A percentile compares a stretch with the other conserved stretches of the same genome.
Evolutionary conservation across 2,329 filamentous ascomycete species (phyloP).

Genomic region (Hypoxylon sp.): DNA sequence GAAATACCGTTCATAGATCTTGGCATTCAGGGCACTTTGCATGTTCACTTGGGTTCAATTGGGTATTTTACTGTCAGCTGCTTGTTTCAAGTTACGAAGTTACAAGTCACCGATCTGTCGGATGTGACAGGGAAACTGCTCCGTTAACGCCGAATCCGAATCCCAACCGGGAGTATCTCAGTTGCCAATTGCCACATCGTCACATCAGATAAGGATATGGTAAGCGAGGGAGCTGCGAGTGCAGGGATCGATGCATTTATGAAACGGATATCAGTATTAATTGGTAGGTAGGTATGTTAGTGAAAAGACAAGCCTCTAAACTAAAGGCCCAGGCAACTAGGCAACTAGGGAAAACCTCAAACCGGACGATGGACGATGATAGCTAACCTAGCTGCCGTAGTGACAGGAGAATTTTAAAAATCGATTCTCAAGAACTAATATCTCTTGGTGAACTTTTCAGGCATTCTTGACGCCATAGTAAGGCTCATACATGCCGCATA

Average conservation of each 20-base stretch:
- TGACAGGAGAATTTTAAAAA: not conserved
- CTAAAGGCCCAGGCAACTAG: too few species aligned
- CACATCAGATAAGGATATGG: slow-evolving; percentile 56
- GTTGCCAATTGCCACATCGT: slow-evolving; percentile 51
- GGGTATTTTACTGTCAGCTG: too few species aligned
- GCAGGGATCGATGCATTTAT: not conserved
- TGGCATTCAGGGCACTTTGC: too few species aligned
- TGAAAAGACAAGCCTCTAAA: not conserved
- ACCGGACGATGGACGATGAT: not conserved
- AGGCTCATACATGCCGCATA: not conserved
- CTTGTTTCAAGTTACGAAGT: too few species aligned
- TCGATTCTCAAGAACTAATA: not conserved
- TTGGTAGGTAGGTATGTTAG: not conserved
- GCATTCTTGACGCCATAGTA: too few species aligned
- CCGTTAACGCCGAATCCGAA: slow-evolving; percentile 61
- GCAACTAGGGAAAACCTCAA: too few species aligned
- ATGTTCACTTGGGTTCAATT: too few species aligned
- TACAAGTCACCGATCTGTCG: slow-evolving; percentile 9
- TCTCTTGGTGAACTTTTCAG: not conserved
- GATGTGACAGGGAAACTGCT: slow-evolving; percentile 31
- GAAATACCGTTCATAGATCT: too few species aligned
- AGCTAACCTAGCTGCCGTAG: slow-evolving; percentile 3
- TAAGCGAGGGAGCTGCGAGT: slow-evolving; percentile 11
- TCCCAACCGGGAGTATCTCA: slow-evolving; percentile 57
- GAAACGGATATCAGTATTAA: not conserved